Evolutionary conservation across 768 basidiomycete genomes (phyloP), one percentile per base, ranked within the genome.

Genomic region (Pholiota conissans): DNA sequence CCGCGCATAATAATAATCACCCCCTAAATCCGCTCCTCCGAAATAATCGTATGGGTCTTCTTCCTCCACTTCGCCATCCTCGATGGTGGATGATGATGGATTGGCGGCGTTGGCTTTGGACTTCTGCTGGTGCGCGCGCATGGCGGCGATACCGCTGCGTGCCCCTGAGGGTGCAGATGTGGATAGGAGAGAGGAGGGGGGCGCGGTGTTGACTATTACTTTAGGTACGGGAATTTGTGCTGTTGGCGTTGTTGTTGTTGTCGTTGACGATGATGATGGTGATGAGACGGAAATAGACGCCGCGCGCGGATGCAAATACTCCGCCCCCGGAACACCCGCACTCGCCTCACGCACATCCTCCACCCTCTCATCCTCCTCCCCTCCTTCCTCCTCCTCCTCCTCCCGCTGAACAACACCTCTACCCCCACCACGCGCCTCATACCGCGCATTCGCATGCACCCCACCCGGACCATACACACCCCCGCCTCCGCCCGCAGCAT

Each of bases 11-110:
- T 75, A 65, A 59, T 70, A 81, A 58, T 81, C 83, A 52, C 80
- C 81, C 2, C 81, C 82, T 13, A 84, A 73, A 65, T 84, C 83
- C 8, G 85, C 79, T 1, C 81, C 84, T 9, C 72, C 80, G 62
- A 86, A 86, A 69, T 84, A 84, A 63, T 87, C 84, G 61, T 81
- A 83, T 14, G 81, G 81, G 60, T 76, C 75, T 35, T 70, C 69
- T 27, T 71, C 70, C 1, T 63, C 67, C 8, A 57, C 55, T 10
- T 10, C 42, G 22, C 11, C 40, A 9, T 3, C 20, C 20, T 18
- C 20, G 7, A 39, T 49, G n/a, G n/a, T n/a, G n/a, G n/a, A n/a
- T n/a, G n/a, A n/a, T n/a, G n/a, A n/a, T n/a, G n/a, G n/a, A n/a
- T n/a, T n/a, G n/a, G n/a, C n/a, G n/a, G 58, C 46, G 6, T 53